Conservation (phyloP, 352 stramenopile species). For the Phytopythium montanum region DNA sequence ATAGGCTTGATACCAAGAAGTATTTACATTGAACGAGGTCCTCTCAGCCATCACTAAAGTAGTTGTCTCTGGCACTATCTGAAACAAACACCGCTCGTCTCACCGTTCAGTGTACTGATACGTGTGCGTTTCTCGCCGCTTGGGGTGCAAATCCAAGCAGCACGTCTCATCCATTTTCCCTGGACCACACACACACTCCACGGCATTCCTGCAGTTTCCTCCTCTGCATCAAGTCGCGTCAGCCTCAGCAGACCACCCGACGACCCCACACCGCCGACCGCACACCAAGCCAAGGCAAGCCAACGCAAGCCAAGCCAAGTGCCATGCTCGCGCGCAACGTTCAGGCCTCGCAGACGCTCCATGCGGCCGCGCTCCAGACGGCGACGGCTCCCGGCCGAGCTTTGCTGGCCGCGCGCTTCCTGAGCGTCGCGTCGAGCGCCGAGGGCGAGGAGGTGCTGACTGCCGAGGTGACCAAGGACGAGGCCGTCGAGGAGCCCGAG, state of each 20-base stretch:
- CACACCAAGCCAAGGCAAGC: too few species aligned
- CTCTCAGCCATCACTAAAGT: neutral
- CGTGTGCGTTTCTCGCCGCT: neutral
- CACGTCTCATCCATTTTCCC: neutral
- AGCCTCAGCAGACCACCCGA: neutral
- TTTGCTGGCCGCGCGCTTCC: conserved; percentile 9
- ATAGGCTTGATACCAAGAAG: neutral
- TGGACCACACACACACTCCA: neutral
- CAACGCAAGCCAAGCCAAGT: too few species aligned
- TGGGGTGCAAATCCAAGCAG: conserved; percentile 7
- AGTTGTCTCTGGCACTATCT: too few species aligned
- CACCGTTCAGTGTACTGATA: neutral
- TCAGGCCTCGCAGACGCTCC: conserved; percentile 18
- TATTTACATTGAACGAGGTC: neutral
- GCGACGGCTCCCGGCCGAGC: conserved; percentile 18
- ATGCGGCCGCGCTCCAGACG: conserved; percentile 10
- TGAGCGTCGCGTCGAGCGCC: neutral
- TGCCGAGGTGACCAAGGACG: conserved; percentile 38
- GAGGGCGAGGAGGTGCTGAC: conserved; percentile 13
- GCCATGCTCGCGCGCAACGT: conserved; percentile 32
- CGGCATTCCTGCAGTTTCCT: neutral
- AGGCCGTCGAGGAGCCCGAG: conserved; percentile 35
- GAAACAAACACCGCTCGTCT: too few species aligned
- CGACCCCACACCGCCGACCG: too few species aligned
- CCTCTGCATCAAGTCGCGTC: neutral